Conservation (phyloP, 176 grass and related monocot species). For the Aegilops sharonensis region DNA sequence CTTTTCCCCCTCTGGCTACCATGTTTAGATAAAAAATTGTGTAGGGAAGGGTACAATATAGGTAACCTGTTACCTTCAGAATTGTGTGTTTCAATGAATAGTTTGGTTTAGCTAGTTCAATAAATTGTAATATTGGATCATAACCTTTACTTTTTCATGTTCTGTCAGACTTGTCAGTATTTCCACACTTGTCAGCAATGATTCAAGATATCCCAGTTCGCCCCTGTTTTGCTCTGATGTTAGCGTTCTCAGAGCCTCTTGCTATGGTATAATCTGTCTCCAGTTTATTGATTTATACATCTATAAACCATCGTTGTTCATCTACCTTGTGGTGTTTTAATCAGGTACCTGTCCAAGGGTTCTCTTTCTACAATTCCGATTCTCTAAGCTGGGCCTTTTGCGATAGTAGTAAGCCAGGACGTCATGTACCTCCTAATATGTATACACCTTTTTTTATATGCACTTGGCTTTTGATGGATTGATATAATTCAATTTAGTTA, state of each 20-base stretch:
- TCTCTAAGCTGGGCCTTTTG: slow-evolving; percentile 79
- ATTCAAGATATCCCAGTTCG: slow-evolving; percentile 66
- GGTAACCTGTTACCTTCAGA: background rate
- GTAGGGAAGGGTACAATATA: background rate
- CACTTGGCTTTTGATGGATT: background rate
- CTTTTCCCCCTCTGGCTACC: background rate
- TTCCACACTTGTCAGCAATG: slow-evolving; percentile 51
- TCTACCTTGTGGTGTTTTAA: slow-evolving; percentile 17
- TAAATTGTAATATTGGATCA: background rate
- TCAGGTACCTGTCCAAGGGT: slow-evolving; percentile 75
- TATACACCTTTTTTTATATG: slow-evolving; percentile 3
- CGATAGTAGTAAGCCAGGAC: slow-evolving; percentile 78
- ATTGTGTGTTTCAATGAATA: background rate
- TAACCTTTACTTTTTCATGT: background rate
- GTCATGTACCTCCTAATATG: slow-evolving; percentile 52
- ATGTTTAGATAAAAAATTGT: background rate
- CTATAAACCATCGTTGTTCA: background rate
- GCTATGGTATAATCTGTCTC: slow-evolving; percentile 46
- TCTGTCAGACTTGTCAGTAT: slow-evolving; percentile 66
- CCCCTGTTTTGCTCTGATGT: slow-evolving; percentile 89
- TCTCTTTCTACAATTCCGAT: slow-evolving; percentile 91
- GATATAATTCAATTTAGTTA: background rate
- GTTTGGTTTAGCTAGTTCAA: background rate
- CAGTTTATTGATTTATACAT: slow-evolving; percentile 3
- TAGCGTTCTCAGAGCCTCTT: slow-evolving; percentile 84